Base-by-base conservation (phyloP, 176 grass and related monocot species). In the Eleusine indica region DNA sequence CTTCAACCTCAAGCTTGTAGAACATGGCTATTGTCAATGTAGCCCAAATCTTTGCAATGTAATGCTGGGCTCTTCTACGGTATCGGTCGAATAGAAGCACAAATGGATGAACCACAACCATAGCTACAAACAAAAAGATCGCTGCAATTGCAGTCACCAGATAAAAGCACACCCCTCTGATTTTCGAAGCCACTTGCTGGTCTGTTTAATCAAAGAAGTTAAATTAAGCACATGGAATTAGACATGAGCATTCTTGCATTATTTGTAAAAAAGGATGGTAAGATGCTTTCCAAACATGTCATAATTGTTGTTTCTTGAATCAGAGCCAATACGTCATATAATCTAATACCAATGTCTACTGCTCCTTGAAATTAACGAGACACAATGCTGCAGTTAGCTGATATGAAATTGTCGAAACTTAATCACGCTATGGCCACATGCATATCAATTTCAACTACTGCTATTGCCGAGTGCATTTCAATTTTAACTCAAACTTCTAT, bases 1-100 rank as follows among this genome's bases (percentile, higher is more conserved):
- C 96, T 73, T 98, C 93, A 16, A 98, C 74, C 68, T 98, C 91
- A 91, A 93, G 85, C 77, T 95, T 93, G 82, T 95, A 98, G 76
- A 98, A 95, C 49, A 94, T 94, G 63, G 74, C 75, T 80, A 98
- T 85, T 17, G 96, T 90, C 86, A 93, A 39, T 21, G 76, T 91
- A 47, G 96, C 93, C 96, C 96, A 98, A 86, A 95, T 74, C 87
- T 88, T 93, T 0, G 96, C 92, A 65, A 95, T 91, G 39, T 91
- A 83, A 82, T 95, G 89, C 56, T 98, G 96, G 9, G 72, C 84
- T 78, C 83, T 90, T 79, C 96, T 88, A 46, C 85, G 84, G 74
- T 93, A 85, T 43, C 85, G 87, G 80, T 98, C 96, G 65, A 98
- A 93, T 43, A 93, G 73, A 73, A 95, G 49, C 42, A 98, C 89